Conservation (phyloP, 2,329 filamentous ascomycete species). For the Pseudogymnoascus sp. region DNA sequence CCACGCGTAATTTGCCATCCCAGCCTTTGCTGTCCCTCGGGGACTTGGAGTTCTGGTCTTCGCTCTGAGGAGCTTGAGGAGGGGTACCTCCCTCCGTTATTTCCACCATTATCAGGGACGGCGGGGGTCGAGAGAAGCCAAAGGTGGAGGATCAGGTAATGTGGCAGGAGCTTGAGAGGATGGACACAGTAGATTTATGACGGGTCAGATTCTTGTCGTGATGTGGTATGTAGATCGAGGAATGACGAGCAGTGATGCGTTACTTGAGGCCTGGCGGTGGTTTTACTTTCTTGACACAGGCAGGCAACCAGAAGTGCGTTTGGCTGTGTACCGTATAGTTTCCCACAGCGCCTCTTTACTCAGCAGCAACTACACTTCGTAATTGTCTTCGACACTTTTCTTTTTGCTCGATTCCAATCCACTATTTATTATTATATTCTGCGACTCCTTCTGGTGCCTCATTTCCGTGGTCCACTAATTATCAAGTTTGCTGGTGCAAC, state of each 20-base stretch:
- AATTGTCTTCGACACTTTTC: neutral
- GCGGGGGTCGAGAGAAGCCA: neutral
- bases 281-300: conserved; percentile 2
- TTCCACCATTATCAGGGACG: conserved; percentile 1
- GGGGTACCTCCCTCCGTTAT: neutral
- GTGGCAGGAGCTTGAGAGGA: neutral
- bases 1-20: conserved; percentile 75
- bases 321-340: neutral
- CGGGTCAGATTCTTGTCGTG: neutral
- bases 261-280: neutral
- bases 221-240: neutral
- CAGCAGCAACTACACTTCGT: neutral
- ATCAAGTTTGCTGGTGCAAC: neutral
- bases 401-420: neutral
- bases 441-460: neutral
- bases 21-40: conserved; percentile 58
- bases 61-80: conserved; percentile 2
- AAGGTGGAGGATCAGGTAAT: neutral
- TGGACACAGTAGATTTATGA: neutral
- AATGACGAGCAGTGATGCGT: neutral
- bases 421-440: neutral
- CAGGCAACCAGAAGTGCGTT: neutral
- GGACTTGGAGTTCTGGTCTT: conserved; percentile 20
- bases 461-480: conserved; percentile 9
- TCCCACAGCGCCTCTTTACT: neutral